Evolutionary conservation across 2,329 filamentous ascomycete species (phyloP), one percentile per base, ranked within the genome.

Genomic region (Penicillium sp.): DNA sequence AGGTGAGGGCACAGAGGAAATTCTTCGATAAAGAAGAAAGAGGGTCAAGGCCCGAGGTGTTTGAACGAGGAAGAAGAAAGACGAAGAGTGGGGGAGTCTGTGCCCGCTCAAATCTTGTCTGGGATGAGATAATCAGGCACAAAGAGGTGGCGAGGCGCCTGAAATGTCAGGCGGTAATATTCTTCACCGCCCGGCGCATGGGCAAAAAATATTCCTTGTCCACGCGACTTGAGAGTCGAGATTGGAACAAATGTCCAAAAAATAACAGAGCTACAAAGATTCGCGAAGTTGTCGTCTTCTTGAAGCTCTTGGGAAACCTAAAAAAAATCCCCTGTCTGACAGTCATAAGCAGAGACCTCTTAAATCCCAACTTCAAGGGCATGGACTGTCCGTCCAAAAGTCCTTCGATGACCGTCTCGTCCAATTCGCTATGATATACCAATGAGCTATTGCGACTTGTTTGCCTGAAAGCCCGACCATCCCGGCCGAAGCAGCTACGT

Each of bases 111-210:
- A 54, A 54, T 49, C 49, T 51, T 13, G 9, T 39, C 30, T 25
- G 37, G n/a, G n/a, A 41, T 54, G 45, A 54, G 15, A 7, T 51
- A 51, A 51, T 49, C 49, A 53, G 50, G 50, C 50, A 53, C 50
- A 39, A 45, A 47, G 39, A n/a, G 25, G 39, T 42, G 38, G 37
- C 42, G 28, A 34, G 7, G 31, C 38, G n/a, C 13, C 13, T 45
- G 17, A 26, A 26, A n/a, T n/a, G n/a, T n/a, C n/a, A n/a, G n/a
- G n/a, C n/a, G n/a, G n/a, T n/a, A n/a, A n/a, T n/a, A n/a, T n/a
- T 26, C 18, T 22, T 22, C 18, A 22, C 18, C 18, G 18, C 18
- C 18, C 18, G 18, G 5, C 9, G 5, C 18, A 22, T 22, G 18
- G 18, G 18, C 18, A 22, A 9, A 22, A 22, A 22, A 22, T 22